phyloP scores from a whole-genome alignment of 371 early-diverging fungal genomes.

The Syncephalastrum sp. region DNA sequence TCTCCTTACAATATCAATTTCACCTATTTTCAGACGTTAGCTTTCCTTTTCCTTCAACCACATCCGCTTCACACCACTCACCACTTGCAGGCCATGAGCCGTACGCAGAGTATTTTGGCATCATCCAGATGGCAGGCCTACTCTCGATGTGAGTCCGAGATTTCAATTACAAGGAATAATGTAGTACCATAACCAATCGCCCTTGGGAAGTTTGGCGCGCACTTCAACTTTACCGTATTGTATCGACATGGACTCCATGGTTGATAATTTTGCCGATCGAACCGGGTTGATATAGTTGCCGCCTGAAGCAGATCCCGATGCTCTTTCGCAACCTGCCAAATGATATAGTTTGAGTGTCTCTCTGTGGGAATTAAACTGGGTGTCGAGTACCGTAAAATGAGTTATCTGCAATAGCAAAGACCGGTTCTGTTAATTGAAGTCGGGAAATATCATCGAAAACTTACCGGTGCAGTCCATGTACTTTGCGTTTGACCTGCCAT shows the following conservation, averaged over 20 bases:
- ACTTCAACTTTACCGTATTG: conserved; percentile 67
- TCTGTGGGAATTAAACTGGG: not conserved
- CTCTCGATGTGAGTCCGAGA: not conserved
- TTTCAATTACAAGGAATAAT: too few species aligned
- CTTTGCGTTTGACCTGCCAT: conserved; percentile 27
- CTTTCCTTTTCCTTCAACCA: not conserved
- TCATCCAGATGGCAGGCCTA: conserved; percentile 66
- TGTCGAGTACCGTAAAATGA: conserved; percentile 31
- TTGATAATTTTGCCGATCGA: conserved; percentile 58
- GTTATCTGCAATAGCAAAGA: conserved; percentile 22
- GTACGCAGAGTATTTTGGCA: conserved; percentile 66
- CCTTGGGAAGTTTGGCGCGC: conserved; percentile 61
- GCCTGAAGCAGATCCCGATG: conserved; percentile 39
- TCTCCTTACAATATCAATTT: conserved; percentile 48
- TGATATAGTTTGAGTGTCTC: not conserved
- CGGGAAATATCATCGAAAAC: not conserved
- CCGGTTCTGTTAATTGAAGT: not conserved
- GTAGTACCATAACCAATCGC: conserved; percentile 69
- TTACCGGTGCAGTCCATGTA: conserved; percentile 40
- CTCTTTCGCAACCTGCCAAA: conserved; percentile 52
- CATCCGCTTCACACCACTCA: conserved; percentile 27
- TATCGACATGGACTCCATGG: conserved; percentile 48
- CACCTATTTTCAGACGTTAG: conserved; percentile 21
- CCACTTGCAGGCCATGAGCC: conserved; percentile 75
- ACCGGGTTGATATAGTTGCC: conserved; percentile 67